A percentile compares a stretch with the other conserved stretches of the same genome.
Conservation (phyloP, 306 rosid genomes). For the Lathyrus aphaca region DNA sequence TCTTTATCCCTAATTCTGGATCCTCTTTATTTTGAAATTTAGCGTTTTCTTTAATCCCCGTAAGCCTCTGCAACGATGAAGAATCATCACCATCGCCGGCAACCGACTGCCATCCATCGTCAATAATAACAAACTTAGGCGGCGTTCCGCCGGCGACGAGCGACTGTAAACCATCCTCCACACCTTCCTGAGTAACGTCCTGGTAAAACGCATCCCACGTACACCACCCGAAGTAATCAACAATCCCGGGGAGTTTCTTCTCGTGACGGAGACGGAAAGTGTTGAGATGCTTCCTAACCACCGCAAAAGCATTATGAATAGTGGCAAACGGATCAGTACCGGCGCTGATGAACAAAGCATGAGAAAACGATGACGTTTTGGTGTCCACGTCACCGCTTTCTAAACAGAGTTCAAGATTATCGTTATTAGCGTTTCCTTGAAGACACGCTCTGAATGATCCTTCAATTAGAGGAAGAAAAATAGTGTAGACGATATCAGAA, state of each 20-base stretch:
- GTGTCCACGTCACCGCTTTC: constrained; percentile 81
- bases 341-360: constrained; percentile 59
- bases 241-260: constrained; percentile 78
- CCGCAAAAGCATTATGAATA: constrained; percentile 57
- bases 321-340: constrained; percentile 78
- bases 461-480: constrained; percentile 79
- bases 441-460: constrained; percentile 76
- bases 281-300: constrained; percentile 60
- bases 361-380: constrained; percentile 66
- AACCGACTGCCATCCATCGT: constrained; percentile 91
- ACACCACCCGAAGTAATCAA: constrained; percentile 86
- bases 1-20: constrained; percentile 59
- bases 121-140: constrained; percentile 83
- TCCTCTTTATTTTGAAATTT: constrained; percentile 67
- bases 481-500: constrained; percentile 60
- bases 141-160: constrained; percentile 72
- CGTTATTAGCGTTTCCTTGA: constrained; percentile 58
- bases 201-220: constrained; percentile 96
- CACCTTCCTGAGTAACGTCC: constrained; percentile 85
- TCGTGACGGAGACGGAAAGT: constrained; percentile 82
- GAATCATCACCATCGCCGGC: constrained; percentile 35
- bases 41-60: constrained; percentile 68
- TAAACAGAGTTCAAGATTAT: constrained; percentile 73
- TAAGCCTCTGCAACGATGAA: constrained; percentile 50
- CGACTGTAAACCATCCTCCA: constrained; percentile 64